Percentiles rank a stretch among this genome's conserved stretches.
Conservation (phyloP, 345 rosid genomes). For the Linum tenue region DNA sequence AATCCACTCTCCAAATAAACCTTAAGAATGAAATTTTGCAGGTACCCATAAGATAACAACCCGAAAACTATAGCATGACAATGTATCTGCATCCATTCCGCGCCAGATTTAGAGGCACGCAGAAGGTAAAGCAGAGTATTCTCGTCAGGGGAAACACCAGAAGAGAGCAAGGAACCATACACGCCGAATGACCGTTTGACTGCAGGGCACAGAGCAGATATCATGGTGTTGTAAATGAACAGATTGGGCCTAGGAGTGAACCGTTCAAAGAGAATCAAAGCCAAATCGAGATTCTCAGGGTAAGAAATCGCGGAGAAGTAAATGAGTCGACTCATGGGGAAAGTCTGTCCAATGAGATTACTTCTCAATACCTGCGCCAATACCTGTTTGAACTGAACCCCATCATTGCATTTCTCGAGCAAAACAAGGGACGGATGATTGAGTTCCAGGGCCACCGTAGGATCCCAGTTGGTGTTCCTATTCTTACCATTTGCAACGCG, state of each 20-base stretch:
- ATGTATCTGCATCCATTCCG: conserved; percentile 43
- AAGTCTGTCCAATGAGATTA: conserved; percentile 37
- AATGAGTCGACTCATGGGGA: conserved; percentile 57
- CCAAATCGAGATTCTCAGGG: conserved; percentile 40
- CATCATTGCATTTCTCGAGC: conserved; percentile 39
- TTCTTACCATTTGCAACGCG: conserved; percentile 14
- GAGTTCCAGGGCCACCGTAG: conserved; percentile 32
- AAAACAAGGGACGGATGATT: conserved; percentile 38
- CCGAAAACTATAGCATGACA: conserved; percentile 38
- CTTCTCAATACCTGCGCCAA: conserved; percentile 40
- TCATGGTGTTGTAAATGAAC: conserved; percentile 42
- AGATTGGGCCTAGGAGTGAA: conserved; percentile 42
- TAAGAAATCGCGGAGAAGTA: conserved; percentile 36
- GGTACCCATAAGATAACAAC: conserved; percentile 24
- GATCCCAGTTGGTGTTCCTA: conserved; percentile 35
- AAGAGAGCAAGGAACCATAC: conserved; percentile 35
- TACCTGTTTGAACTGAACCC: conserved; percentile 41
- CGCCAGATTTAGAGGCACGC: conserved; percentile 17
- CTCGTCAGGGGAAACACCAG: conserved; percentile 32
- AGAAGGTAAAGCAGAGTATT: conserved; percentile 35
- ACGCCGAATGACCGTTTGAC: conserved; percentile 20
- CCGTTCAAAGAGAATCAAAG: conserved; percentile 28
- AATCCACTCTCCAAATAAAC: conserved; percentile 11
- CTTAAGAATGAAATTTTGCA: conserved; percentile 13
- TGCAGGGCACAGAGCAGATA: conserved; percentile 24